A percentile compares a stretch with the other conserved stretches of the same genome.
Evolutionary conservation across 345 rosid genomes (phyloP).

Genomic region (Syzygium jambos): DNA sequence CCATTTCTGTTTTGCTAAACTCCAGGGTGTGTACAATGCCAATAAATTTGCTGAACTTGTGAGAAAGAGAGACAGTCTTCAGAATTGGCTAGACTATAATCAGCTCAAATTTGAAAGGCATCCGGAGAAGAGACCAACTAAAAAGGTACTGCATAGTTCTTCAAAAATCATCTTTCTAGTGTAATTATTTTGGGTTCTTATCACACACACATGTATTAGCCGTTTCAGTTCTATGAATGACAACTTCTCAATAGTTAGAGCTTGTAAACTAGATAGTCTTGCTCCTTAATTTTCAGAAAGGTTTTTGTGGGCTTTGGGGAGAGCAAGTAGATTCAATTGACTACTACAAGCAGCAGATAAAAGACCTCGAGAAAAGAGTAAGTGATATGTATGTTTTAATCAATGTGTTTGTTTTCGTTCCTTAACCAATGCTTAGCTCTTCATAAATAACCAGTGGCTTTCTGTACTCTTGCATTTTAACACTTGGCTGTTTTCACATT

Average conservation of each 20-base stretch:
- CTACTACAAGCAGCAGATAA: slow-evolving; percentile 57
- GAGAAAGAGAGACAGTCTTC: slow-evolving; percentile 67
- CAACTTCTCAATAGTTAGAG: neutral
- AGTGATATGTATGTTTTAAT: slow-evolving; percentile 1
- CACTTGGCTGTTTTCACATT: neutral
- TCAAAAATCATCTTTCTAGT: neutral
- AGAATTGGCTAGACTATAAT: slow-evolving; percentile 82
- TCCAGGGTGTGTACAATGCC: slow-evolving; percentile 82
- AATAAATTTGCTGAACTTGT: slow-evolving; percentile 66
- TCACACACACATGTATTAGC: neutral
- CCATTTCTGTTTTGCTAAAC: neutral
- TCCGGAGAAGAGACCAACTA: slow-evolving; percentile 69
- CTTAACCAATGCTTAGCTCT: neutral
- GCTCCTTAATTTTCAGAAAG: slow-evolving; percentile 41
- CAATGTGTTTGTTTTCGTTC: neutral
- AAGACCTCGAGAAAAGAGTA: slow-evolving; percentile 54
- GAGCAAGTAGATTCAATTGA: slow-evolving; percentile 72
- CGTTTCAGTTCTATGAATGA: neutral
- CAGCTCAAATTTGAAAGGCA: slow-evolving; percentile 75
- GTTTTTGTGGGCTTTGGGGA: slow-evolving; percentile 84
- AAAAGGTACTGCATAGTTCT: slow-evolving; percentile 32
- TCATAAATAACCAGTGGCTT: neutral
- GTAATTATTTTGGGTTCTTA: neutral
- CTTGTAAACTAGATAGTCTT: slow-evolving; percentile 3
- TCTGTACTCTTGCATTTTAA: neutral